These are phyloP conservation scores for Yamagishiella unicocca DNA, from an alignment of 139 green algal genomes.

Conservation along the genomic window DNA sequence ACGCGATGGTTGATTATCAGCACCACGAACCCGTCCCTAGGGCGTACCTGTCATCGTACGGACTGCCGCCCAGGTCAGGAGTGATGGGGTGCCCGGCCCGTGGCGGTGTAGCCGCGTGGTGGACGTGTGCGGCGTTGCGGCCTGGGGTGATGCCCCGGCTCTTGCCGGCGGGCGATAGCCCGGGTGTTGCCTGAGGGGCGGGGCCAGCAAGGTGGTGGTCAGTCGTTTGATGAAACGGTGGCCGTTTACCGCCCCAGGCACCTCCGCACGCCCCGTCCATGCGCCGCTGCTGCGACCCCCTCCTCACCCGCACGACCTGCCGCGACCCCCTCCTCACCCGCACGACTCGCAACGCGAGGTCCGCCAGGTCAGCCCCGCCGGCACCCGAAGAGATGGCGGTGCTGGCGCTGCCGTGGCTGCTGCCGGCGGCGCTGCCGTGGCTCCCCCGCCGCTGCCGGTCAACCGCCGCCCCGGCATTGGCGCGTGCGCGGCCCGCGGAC, in stretches of 20 bases:
- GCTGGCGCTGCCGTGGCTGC: neutral
- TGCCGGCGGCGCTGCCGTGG: neutral
- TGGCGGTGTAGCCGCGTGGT: neutral
- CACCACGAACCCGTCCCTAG: neutral
- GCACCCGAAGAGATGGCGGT: slow-evolving; percentile 13
- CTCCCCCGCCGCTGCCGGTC: neutral
- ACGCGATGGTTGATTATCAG: neutral
- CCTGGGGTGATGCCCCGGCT: neutral
- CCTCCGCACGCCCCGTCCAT: neutral
- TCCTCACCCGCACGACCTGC: slow-evolving; percentile 5
- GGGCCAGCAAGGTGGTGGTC: neutral
- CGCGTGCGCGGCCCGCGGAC: neutral
- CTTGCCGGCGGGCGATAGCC: slow-evolving; percentile 17
- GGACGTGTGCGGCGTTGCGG: neutral
- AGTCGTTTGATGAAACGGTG: neutral
- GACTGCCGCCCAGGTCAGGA: neutral
- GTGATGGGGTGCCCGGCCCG: neutral
- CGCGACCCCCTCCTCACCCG: neutral
- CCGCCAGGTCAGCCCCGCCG: slow-evolving; percentile 7
- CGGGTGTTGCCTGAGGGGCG: slow-evolving; percentile 6
- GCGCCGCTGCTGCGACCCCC: neutral
- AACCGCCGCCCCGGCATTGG: neutral
- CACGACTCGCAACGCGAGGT: neutral
- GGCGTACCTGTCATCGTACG: slow-evolving; percentile 26
- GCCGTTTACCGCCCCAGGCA: neutral